phyloP scores from a whole-genome alignment of 805 yeast genomes.

The Wickerhamiella qilinensis region DNA sequence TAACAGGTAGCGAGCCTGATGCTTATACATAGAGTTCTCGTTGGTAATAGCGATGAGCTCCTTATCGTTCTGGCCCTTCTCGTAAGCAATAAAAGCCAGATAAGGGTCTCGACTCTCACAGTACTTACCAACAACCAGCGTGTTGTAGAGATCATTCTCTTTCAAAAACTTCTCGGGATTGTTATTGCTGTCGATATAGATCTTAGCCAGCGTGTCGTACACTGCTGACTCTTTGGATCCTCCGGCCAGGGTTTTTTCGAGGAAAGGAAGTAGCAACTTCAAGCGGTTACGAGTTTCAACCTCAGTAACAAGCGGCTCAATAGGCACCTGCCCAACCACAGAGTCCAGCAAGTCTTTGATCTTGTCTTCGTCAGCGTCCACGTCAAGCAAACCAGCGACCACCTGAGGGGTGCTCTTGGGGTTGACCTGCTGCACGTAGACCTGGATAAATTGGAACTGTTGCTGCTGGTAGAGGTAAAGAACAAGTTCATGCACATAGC shows the following conservation, averaged over 20 bases:
- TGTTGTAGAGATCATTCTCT: constrained; percentile 79
- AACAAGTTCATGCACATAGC: constrained; percentile 84
- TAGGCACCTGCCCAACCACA: constrained; percentile 89
- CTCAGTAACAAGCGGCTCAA: constrained; percentile 74
- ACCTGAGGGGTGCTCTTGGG: constrained; percentile 94
- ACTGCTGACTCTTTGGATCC: constrained; percentile 75
- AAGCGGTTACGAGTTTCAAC: constrained; percentile 94
- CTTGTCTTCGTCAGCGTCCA: constrained; percentile 86
- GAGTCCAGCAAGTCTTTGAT: constrained; percentile 67
- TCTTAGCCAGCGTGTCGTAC: constrained; percentile 89
- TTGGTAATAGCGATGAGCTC: constrained; percentile 86
- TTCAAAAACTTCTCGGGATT: constrained; percentile 92
- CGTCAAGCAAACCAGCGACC: constrained; percentile 88
- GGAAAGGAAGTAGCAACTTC: constrained; percentile 79
- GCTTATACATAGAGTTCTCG: constrained; percentile 95
- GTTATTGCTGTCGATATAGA: constrained; percentile 93
- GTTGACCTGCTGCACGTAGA: constrained; percentile 93
- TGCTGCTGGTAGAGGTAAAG: constrained; percentile 89
- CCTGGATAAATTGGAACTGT: constrained; percentile 91
- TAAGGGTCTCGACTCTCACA: constrained; percentile 99
- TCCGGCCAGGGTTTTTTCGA: constrained; percentile 79
- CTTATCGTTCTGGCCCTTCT: constrained; percentile 81
- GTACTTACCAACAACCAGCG: constrained; percentile 91
- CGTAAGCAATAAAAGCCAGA: constrained; percentile 92
- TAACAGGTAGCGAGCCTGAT: constrained; percentile 93